Percentiles rank a stretch among this genome's conserved stretches.
Evolutionary conservation across 352 stramenopile species (phyloP).

Genomic region (Globisporangium camurandrum): DNA sequence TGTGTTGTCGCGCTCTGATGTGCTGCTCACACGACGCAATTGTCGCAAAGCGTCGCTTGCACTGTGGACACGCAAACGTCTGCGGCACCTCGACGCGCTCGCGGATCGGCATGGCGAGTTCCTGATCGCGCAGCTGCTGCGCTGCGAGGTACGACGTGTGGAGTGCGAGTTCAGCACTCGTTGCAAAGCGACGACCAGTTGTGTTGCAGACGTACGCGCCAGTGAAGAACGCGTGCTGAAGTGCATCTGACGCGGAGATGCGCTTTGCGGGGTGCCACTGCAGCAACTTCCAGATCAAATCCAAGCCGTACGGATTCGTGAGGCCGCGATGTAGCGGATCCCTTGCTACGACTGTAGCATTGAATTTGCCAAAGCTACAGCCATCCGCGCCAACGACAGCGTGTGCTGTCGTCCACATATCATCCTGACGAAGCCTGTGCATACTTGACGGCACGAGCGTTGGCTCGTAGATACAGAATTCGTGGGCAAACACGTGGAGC

Average conservation of each 20-base stretch:
- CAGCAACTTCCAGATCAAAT: slow-evolving; percentile 93
- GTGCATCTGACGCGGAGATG: slow-evolving; percentile 65
- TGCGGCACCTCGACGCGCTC: slow-evolving; percentile 44
- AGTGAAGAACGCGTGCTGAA: slow-evolving; percentile 84
- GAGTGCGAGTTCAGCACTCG: slow-evolving; percentile 40
- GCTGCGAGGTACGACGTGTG: slow-evolving; percentile 60
- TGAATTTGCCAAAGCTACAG: slow-evolving; percentile 88
- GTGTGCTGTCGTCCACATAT: slow-evolving; percentile 67
- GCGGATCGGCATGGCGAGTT: slow-evolving; percentile 48
- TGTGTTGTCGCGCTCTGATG: slow-evolving; percentile 35
- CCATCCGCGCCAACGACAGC: slow-evolving; percentile 66
- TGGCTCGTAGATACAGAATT: slow-evolving; percentile 81
- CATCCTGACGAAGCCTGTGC: too few relatives aligned
- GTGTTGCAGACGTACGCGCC: slow-evolving; percentile 64
- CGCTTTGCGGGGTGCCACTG: slow-evolving; percentile 89
- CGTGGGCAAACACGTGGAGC: slow-evolving; percentile 71
- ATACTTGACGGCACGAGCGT: too few relatives aligned
- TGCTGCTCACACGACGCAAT: slow-evolving; percentile 57
- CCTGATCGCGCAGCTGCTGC: slow-evolving; percentile 33
- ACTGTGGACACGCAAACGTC: slow-evolving; percentile 52
- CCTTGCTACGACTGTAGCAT: slow-evolving; percentile 83
- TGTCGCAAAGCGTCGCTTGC: slow-evolving; percentile 52
- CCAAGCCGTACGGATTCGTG: slow-evolving; percentile 65
- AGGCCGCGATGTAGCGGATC: slow-evolving; percentile 90
- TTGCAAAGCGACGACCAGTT: slow-evolving; percentile 60